A percentile compares a stretch with the other conserved stretches of the same genome.
Evolutionary conservation across 257 asterid genomes (phyloP).

Genomic region (Salvia splendens): DNA sequence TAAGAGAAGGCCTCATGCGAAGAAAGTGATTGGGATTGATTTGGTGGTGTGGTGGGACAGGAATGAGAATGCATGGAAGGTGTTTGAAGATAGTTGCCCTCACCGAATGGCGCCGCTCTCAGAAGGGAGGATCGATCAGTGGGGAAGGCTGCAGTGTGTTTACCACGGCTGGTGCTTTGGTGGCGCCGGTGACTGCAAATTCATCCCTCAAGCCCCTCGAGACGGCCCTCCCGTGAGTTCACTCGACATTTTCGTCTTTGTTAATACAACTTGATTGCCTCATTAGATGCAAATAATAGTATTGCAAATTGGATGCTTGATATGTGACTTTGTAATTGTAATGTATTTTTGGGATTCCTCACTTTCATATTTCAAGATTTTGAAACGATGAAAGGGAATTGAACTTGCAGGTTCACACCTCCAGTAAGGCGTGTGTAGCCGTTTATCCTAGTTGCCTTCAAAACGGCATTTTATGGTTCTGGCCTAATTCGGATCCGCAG

Average conservation of each 20-base stretch:
- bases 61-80: slow-evolving; percentile 77
- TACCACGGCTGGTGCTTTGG: slow-evolving; percentile 93
- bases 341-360: no score
- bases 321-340: no score
- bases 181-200: slow-evolving; percentile 79
- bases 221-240: slow-evolving; percentile 75
- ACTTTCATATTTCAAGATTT: no score
- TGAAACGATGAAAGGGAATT: no score
- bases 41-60: slow-evolving; percentile 84
- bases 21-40: slow-evolving; percentile 73
- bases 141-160: slow-evolving; percentile 92
- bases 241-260: neutral
- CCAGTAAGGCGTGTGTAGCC: slow-evolving; percentile 77
- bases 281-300: no score
- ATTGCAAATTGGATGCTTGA: no score
- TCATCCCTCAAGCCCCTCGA: slow-evolving; percentile 85
- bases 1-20: slow-evolving; percentile 80
- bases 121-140: slow-evolving; percentile 89
- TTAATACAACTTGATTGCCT: neutral
- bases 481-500: slow-evolving; percentile 80
- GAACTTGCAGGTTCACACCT: slow-evolving; percentile 69
- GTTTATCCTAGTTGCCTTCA: slow-evolving; percentile 83
- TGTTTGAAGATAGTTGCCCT: slow-evolving; percentile 83
- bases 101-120: slow-evolving; percentile 85
- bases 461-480: slow-evolving; percentile 88